Evolutionary conservation across 129 eudicot genomes (phyloP), one percentile per base, ranked within the genome.

Genomic region (Cynara cardunculus): DNA sequence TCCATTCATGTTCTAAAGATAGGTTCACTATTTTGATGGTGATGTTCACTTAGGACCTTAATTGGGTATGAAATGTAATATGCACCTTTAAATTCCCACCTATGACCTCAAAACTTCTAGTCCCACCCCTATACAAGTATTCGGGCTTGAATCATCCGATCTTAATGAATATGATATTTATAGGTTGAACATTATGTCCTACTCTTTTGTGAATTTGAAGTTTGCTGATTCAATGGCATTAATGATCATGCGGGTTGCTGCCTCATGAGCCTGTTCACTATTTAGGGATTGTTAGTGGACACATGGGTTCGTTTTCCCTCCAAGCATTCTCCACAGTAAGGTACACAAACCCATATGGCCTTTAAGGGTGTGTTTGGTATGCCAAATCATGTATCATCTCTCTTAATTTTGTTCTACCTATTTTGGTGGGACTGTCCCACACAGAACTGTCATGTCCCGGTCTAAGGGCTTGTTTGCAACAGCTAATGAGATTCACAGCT

Each of bases 1-100:
- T 73, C 79, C 84, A 62, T 80, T 73, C 18, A 73, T 72, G 53
- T 65, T 81, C 78, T 73, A 81, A 62, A 27, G 84, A 62, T 73
- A 39, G 49, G 68, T 27, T 73, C 79, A 81, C 81, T 82, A 70
- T 82, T 37, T 59, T 70, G 85, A 82, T 82, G 82, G 56, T 69
- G 85, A 82, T 82, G 82, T 82, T 69, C 85, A 82, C 85, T 68
- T 69, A 75, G 32, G 3, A 74, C 71, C 77, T 68, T 76, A 35
- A 53, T 56, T 70, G 64, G 27, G 30, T 69, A 74, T 30, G 49
- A 72, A 81, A 81, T 14, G n/a, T n/a, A n/a, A n/a, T n/a, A n/a
- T 37, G 65, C 74, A 28, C 35, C 71, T 74, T 74, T 75, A 27
- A 46, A 67, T 26, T 53, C 53, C 10, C 78, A 73, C 74, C 68